Base-by-base conservation (phyloP, 1,284 basidiomycete species). In the Hypsizygus ulmarius region DNA sequence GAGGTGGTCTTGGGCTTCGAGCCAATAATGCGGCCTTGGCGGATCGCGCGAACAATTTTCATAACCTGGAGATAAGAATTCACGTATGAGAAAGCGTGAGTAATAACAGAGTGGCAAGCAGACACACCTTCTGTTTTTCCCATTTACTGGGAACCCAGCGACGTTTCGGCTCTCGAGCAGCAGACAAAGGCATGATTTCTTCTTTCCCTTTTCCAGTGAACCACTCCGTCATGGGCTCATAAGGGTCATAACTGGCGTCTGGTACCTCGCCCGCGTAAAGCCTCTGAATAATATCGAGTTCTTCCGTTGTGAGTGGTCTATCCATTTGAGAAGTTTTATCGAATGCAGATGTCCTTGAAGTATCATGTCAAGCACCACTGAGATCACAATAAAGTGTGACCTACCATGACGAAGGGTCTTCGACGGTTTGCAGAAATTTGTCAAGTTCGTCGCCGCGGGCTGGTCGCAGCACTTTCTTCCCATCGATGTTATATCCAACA, bases 1-100 rank as follows among this genome's bases (percentile, higher is more conserved):
- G 82, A 78, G 0, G 82, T 72, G 3, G 80, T 73, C 64, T 84
- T 88, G 3, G 93, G 91, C 68, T 94, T 97, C 56, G 89, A 86
- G 36, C 94, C 90, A 4, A 93, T 64, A 58, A 99, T 99, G 29
- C 93, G 85, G 33, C 97, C 97, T 72, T 94, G 86, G 16, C 97
- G 87, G 61, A 99, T 99, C 11, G 96, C 96, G 45, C 95, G 93
- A 52, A 99, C 96, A 58, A 99, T 98, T 81, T 99, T 99, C 94
- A 99, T 97, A 58, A 99, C 83, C 92, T 95, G 54, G 25, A 6
- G 32, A 25, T 33, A 18, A 29, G 30, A 37, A 16, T 34, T 49
- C 41, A 56, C 39, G 33, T 61, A 42, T 37, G 19, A 21, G 33
- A 29, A 37, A 42, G 27, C 41, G 21, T 25, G 4, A 25, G 4